Conservation (phyloP, 108 stramenopile species). For the Pseudonitzschia multistriata region DNA sequence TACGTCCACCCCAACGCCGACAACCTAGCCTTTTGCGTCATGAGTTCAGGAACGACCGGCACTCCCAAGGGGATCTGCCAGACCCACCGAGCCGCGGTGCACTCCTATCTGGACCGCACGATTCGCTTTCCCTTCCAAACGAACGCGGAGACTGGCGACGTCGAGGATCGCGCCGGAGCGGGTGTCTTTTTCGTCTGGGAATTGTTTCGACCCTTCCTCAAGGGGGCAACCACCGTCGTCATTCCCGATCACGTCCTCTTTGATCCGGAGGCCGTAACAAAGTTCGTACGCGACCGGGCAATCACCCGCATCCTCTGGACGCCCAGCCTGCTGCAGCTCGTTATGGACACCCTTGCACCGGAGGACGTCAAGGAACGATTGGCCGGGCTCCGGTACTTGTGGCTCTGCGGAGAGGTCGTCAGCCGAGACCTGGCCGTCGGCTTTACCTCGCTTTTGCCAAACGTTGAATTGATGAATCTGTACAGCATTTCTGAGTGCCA, state of each 20-base stretch:
- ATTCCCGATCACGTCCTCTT: conserved; percentile 76
- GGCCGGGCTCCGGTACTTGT: conserved; percentile 27
- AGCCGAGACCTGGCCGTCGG: conserved; percentile 45
- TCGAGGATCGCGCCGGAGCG: conserved; percentile 52
- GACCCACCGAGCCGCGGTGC: conserved; percentile 63
- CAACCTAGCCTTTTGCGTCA: conserved; percentile 68
- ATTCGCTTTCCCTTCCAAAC: conserved; percentile 33
- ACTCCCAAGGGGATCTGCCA: conserved; percentile 52
- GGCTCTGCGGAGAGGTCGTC: conserved; percentile 76
- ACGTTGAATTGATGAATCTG: conserved; percentile 56
- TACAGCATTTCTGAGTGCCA: conserved; percentile 79
- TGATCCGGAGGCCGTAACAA: conserved; percentile 54
- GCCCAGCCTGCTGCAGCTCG: conserved; percentile 61
- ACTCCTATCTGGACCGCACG: conserved; percentile 56
- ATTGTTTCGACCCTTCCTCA: conserved; percentile 59
- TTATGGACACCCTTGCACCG: conserved; percentile 46
- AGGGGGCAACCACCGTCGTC: conserved; percentile 57
- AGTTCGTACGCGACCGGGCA: conserved; percentile 38
- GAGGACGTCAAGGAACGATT: conserved; percentile 42
- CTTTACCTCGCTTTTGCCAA: conserved; percentile 37
- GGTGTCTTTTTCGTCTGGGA: conserved; percentile 89
- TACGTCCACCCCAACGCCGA: conserved; percentile 38
- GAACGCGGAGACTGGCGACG: conserved; percentile 24
- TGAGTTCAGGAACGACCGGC: conserved; percentile 72
- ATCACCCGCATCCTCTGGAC: conserved; percentile 80